Base-by-base conservation (phyloP, 2,329 filamentous ascomycete species). In the Sarocladium strictum region DNA sequence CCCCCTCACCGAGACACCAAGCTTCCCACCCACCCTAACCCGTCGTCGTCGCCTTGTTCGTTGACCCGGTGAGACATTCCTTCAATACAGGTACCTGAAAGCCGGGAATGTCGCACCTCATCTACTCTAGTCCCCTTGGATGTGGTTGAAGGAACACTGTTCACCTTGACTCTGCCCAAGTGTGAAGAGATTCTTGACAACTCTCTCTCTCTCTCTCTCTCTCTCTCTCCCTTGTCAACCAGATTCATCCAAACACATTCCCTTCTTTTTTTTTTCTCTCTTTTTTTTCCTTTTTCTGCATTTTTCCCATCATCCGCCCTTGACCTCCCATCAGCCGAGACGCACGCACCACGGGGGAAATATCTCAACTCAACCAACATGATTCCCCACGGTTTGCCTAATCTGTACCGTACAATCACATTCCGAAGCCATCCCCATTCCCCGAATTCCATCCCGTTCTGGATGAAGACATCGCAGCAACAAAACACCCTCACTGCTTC, bases 51-150 rank as follows among this genome's bases (percentile, higher is more conserved):
- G 23, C 47, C 47, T 51, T 32, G 47, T 51, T 35, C 17, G 3
- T 19, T n/a, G n/a, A n/a, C 29, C 35, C 15, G 19, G 27, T 26
- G 40, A 45, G 40, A 45, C 40, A 32, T 9, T 33, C 12, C 35
- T 17, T 51, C 47, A 35, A 51, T 35, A 23, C 29, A 33, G 11
- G 47, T 33, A 32, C 47, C 47, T 51, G 27, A 51, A 32, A 32
- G 47, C 29, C 47, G 47, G 47, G 47, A 51, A 51, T 51, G 47
- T 51, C 27, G 26, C 47, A 51, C 7, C n/a, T n/a, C n/a, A n/a
- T n/a, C n/a, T n/a, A n/a, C 35, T 38, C 35, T 38, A 38, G 35
- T 38, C n/a, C 35, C n/a, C n/a, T n/a, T n/a, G n/a, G n/a, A n/a
- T n/a, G n/a, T n/a, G n/a, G n/a, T n/a, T n/a, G n/a, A n/a, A n/a